phyloP scores from a whole-genome alignment of 768 basidiomycete genomes.

The Mycena metata region DNA sequence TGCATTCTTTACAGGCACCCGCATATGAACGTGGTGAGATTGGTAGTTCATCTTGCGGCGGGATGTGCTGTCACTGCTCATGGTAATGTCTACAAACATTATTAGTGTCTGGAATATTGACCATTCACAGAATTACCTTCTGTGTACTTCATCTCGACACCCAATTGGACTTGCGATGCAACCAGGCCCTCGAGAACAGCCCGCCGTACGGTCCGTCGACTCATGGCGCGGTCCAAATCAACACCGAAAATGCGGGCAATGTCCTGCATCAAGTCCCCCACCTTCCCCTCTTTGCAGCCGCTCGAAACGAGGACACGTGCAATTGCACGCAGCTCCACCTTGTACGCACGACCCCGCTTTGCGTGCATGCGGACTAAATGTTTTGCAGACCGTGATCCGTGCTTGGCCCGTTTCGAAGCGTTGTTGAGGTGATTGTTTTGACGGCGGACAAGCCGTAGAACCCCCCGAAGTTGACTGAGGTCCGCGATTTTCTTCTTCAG shows the following conservation, averaged over 20 bases:
- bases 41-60: constrained; percentile 30
- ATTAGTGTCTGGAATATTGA: constrained; percentile 3
- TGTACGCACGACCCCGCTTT: no score
- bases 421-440: no score
- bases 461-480: no score
- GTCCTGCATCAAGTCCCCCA: constrained; percentile 28
- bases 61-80: no score
- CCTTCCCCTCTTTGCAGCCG: constrained; percentile 29
- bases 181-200: no score
- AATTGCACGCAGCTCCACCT: no score
- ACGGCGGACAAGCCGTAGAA: background rate
- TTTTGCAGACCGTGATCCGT: no score
- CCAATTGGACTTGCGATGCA: no score
- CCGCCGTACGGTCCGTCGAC: constrained; percentile 28
- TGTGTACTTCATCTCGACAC: constrained; percentile 21
- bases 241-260: constrained; percentile 28
- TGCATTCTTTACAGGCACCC: constrained; percentile 10
- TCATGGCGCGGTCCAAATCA: constrained; percentile 28
- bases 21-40: constrained; percentile 20
- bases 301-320: constrained; percentile 25
- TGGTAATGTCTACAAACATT: constrained; percentile 24
- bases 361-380: no score
- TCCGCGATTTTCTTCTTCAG: constrained; percentile 1
- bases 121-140: constrained; percentile 11
- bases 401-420: constrained; percentile 6